These are phyloP conservation scores for Penicillium chermesinum DNA, from an alignment of 495 filamentous ascomycete genomes.

Conservation along the genomic window DNA sequence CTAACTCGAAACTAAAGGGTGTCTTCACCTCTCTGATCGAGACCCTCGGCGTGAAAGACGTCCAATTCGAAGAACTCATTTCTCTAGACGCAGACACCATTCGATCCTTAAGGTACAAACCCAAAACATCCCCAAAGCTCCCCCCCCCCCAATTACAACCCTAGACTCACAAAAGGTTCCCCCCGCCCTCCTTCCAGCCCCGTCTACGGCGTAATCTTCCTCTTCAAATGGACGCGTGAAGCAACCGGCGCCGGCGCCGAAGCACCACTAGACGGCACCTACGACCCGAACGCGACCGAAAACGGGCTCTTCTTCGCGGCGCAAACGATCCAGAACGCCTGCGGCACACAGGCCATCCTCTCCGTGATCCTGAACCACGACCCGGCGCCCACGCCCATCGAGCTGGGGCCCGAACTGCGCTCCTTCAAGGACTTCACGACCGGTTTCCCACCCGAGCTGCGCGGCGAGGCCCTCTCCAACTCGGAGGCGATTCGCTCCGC, in stretches of 20 bases:
- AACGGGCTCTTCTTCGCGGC: constrained; percentile 88
- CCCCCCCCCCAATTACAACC: not conserved
- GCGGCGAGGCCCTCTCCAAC: constrained; percentile 63
- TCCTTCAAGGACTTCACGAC: constrained; percentile 91
- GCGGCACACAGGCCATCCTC: constrained; percentile 93
- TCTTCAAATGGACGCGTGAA: constrained; percentile 94
- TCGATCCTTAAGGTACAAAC: constrained; percentile 52
- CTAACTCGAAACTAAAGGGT: constrained; percentile 63
- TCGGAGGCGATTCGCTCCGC: constrained; percentile 80
- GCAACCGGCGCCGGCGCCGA: constrained; percentile 54
- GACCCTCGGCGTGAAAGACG: constrained; percentile 83
- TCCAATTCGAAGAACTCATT: constrained; percentile 96
- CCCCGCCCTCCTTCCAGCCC: constrained; percentile 43
- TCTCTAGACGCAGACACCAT: constrained; percentile 80
- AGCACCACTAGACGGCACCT: constrained; percentile 68
- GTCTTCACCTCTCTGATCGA: constrained; percentile 94
- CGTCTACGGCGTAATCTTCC: constrained; percentile 96
- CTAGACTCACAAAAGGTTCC: not conserved
- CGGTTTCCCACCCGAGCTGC: constrained; percentile 74
- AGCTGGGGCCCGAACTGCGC: constrained; percentile 55
- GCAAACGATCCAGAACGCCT: constrained; percentile 99
- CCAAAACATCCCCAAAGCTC: constrained; percentile 4
- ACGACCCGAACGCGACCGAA: constrained; percentile 62
- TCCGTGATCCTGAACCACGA: constrained; percentile 88
- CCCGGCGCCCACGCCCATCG: constrained; percentile 16